phyloP scores from a whole-genome alignment of 148 eudicot species.

The Rhododendron ovatum region DNA sequence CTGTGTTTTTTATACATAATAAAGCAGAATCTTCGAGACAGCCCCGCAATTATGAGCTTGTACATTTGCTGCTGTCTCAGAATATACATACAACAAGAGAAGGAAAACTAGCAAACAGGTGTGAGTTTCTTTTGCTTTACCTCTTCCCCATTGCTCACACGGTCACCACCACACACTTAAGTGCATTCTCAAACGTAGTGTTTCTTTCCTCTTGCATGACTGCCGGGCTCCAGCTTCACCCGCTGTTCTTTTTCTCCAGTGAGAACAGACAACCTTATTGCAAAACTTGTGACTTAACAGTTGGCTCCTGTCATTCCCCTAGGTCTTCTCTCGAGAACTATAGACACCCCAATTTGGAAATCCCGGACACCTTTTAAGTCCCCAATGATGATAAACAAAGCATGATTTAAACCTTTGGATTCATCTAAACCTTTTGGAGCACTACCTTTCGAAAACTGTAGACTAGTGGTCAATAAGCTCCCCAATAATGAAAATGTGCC shows the following conservation, averaged over 20 bases:
- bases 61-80: conserved; percentile 25
- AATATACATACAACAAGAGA: conserved; percentile 16
- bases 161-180: neutral
- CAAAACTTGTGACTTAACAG: conserved; percentile 23
- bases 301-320: conserved; percentile 21
- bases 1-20: conserved; percentile 35
- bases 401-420: too few relatives aligned
- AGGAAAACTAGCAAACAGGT: conserved; percentile 40
- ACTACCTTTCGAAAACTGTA: too few relatives aligned
- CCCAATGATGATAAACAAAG: too few relatives aligned
- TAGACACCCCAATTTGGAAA: too few relatives aligned
- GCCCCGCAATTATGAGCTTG: conserved; percentile 20
- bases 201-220: neutral
- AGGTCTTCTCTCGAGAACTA: conserved; percentile 30
- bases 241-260: conserved; percentile 29
- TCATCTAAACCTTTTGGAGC: too few relatives aligned
- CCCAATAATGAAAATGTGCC: too few relatives aligned
- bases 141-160: neutral
- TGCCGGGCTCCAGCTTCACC: conserved; percentile 15
- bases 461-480: too few relatives aligned
- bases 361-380: too few relatives aligned
- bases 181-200: neutral
- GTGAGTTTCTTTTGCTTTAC: conserved; percentile 19
- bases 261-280: conserved; percentile 24
- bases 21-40: conserved; percentile 31